Conservation (phyloP, 139 green algal genomes). For the Chlorella sp. region DNA sequence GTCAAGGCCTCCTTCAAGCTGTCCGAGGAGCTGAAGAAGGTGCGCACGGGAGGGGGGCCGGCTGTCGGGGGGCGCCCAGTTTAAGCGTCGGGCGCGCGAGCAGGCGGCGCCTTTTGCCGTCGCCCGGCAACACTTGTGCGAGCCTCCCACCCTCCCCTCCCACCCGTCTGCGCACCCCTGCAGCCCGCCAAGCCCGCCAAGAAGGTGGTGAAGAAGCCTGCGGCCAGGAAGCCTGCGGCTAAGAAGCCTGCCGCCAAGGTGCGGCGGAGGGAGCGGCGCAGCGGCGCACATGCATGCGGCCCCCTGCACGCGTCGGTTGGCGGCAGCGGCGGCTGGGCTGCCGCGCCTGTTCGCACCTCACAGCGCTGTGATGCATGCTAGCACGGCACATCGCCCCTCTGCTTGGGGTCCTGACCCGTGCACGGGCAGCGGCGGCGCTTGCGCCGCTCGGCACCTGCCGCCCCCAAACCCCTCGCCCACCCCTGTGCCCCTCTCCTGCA, state of each 20-base stretch:
- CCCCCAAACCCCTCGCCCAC: neutral
- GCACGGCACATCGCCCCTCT: too few relatives aligned
- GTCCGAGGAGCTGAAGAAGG: slow-evolving; percentile 53
- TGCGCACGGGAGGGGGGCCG: too few relatives aligned
- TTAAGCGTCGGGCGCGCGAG: neutral
- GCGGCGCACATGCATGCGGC: too few relatives aligned
- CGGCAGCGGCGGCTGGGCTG: neutral
- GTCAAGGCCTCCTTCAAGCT: slow-evolving; percentile 74
- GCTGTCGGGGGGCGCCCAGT: neutral
- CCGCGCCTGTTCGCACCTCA: too few relatives aligned
- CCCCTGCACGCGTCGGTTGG: neutral
- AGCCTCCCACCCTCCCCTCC: slow-evolving; percentile 23
- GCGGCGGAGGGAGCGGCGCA: neutral
- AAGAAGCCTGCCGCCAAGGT: neutral
- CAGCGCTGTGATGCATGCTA: neutral
- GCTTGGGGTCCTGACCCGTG: neutral
- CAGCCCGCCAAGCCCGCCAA: neutral
- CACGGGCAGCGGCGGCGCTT: too few relatives aligned
- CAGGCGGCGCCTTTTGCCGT: neutral
- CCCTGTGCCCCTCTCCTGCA: slow-evolving; percentile 19
- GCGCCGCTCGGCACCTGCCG: neutral
- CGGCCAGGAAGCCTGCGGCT: neutral
- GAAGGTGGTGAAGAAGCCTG: slow-evolving; percentile 1
- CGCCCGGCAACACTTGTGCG: slow-evolving; percentile 13
- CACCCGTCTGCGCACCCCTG: neutral